Evolutionary conservation across 257 asterid genomes (phyloP).

Genomic region (Parsonsia alboflavescens): DNA sequence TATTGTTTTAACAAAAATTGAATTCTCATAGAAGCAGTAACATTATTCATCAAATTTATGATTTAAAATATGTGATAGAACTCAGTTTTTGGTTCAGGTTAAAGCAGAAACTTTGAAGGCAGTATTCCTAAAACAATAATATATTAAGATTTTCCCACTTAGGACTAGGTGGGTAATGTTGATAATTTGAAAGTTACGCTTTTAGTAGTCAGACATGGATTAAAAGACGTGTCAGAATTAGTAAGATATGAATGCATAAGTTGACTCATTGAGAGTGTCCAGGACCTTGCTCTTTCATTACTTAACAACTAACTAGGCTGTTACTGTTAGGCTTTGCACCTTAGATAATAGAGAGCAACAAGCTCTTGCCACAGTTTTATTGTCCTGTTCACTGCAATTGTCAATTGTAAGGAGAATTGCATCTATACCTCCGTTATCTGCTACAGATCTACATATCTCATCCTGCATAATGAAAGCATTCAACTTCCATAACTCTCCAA

Average conservation of each 20-base stretch:
- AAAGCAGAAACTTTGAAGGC: background rate
- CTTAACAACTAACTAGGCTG: background rate
- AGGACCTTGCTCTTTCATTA: background rate
- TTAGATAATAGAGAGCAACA: constrained; percentile 76
- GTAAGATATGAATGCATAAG: background rate
- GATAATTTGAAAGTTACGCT: background rate
- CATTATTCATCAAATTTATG: background rate
- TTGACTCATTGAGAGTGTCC: background rate
- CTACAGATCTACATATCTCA: constrained; percentile 83
- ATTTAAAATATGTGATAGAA: background rate
- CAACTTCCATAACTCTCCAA: background rate
- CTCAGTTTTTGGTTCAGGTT: background rate
- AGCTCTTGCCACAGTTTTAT: constrained; percentile 53
- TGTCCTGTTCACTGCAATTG: constrained; percentile 64
- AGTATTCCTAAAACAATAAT: background rate
- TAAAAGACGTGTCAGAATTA: no score
- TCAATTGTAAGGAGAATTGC: constrained; percentile 64
- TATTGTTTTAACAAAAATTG: background rate
- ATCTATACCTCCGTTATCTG: constrained; percentile 73
- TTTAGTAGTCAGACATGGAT: background rate
- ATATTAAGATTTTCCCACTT: background rate
- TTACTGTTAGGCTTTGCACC: constrained; percentile 41
- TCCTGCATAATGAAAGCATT: constrained; percentile 48
- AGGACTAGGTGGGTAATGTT: background rate
- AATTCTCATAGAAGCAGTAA: background rate